Percentiles rank a stretch among this genome's conserved stretches.
Conservation (phyloP, 2,329 filamentous ascomycete genomes). For the Fusarium heterosporum region DNA sequence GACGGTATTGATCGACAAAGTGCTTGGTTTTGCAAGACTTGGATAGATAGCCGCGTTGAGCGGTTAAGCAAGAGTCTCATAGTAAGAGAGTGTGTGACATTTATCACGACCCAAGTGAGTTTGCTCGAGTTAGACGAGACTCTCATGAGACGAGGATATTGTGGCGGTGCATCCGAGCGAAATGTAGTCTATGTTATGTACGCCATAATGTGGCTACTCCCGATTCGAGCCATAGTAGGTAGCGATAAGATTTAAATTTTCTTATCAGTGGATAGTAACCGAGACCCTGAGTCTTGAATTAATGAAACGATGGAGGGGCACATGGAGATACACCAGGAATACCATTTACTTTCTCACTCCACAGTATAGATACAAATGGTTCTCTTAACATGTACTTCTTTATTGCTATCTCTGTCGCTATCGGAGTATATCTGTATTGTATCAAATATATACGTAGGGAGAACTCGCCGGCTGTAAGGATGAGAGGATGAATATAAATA, state of each 20-base stretch:
- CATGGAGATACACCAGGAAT: neutral
- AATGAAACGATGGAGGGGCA: constrained; percentile 1
- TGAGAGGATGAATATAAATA: constrained; percentile 2
- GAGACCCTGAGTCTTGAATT: neutral
- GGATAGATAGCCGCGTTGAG: constrained; percentile 25
- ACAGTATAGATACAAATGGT: neutral
- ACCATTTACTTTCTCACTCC: neutral
- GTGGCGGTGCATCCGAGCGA: constrained; percentile 23
- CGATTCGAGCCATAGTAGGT: neutral
- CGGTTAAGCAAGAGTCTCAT: constrained; percentile 40
- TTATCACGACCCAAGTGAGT: constrained; percentile 37
- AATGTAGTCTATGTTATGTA: neutral
- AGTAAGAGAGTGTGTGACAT: constrained; percentile 19
- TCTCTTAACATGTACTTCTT: neutral
- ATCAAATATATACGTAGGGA: neutral
- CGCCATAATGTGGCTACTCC: constrained; percentile 33
- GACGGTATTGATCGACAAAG: constrained; percentile 1
- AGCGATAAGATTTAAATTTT: constrained; percentile 29
- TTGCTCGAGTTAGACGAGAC: constrained; percentile 21
- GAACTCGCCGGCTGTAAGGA: neutral
- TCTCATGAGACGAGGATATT: constrained; percentile 31
- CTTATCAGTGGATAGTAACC: constrained; percentile 27
- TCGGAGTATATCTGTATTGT: too few species aligned
- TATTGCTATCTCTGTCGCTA: neutral
- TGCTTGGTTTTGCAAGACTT: constrained; percentile 2